A percentile compares a stretch with the other conserved stretches of the same genome.
phyloP scores from a whole-genome alignment of 2,329 filamentous ascomycete species.

The Ceratocystis papillata region DNA sequence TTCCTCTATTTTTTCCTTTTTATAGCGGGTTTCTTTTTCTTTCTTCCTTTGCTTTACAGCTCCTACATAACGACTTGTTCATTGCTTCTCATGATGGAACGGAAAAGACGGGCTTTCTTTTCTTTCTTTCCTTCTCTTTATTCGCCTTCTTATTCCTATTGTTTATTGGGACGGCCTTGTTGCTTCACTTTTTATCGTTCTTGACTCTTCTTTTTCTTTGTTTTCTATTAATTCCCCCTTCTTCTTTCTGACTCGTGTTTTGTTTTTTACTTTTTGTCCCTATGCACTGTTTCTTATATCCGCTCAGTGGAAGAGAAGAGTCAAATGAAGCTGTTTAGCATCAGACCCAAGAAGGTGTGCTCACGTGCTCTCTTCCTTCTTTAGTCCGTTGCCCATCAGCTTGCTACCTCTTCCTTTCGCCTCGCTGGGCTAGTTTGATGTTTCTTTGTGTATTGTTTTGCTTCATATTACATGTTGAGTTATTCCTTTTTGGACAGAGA shows the following conservation, averaged over 20 bases:
- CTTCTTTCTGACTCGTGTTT: not conserved
- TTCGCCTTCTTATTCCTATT: not conserved
- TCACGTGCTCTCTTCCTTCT: not conserved
- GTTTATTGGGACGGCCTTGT: not conserved
- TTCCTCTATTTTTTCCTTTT: conserved; percentile 10
- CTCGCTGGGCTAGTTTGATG: conserved; percentile 5
- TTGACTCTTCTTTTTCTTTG: not conserved
- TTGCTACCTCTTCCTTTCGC: not conserved
- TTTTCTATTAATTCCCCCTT: not conserved
- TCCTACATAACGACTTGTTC: not conserved
- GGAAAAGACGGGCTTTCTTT: not conserved
- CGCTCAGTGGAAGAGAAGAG: not conserved
- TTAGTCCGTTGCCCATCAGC: not conserved
- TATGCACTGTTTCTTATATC: conserved; percentile 5
- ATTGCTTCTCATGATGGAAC: conserved; percentile 11
- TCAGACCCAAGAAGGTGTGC: not conserved
- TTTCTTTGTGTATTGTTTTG: not conserved
- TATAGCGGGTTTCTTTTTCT: not conserved
- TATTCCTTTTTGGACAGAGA: not conserved
- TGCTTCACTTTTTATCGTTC: not conserved
- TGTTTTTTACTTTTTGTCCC: conserved; percentile 1
- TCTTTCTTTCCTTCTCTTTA: not conserved
- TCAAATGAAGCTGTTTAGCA: not conserved
- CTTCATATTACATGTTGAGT: not conserved
- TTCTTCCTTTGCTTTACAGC: conserved; percentile 7